phyloP scores from a whole-genome alignment of 179 eudicot genomes.

The Gypsophila paniculata region DNA sequence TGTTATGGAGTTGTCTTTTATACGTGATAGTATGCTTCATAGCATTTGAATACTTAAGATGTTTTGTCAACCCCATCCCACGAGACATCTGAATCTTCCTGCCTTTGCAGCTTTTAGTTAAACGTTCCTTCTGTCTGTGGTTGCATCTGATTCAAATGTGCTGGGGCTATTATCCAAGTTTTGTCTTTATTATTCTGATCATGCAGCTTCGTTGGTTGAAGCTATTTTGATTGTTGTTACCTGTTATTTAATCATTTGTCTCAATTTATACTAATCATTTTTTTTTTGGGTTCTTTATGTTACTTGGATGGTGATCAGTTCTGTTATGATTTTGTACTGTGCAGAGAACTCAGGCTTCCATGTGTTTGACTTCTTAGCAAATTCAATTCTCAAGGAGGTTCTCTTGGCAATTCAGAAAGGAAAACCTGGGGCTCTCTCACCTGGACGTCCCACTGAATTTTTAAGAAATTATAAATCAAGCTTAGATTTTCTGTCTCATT shows the following conservation, averaged over 20 bases:
- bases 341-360: slow-evolving; percentile 98
- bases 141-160: not conserved
- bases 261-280: not conserved
- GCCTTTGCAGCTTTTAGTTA: not conserved
- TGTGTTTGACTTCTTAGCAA: slow-evolving; percentile 94
- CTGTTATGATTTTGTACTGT: slow-evolving; percentile 21
- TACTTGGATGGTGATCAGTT: slow-evolving; percentile 10
- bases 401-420: slow-evolving; percentile 77
- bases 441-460: slow-evolving; percentile 93
- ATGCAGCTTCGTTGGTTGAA: not conserved
- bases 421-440: slow-evolving; percentile 94
- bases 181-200: not conserved
- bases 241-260: slow-evolving; percentile 1
- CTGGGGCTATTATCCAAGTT: not conserved
- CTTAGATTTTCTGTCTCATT: slow-evolving; percentile 67
- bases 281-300: not conserved
- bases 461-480: slow-evolving; percentile 85
- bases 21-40: not conserved
- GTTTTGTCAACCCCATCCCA: not conserved
- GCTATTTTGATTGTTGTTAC: not conserved
- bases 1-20: not conserved
- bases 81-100: not conserved
- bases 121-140: not conserved
- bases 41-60: slow-evolving; percentile 4
- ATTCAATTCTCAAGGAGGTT: slow-evolving; percentile 91